phyloP scores from a whole-genome alignment of 202 grass and related monocot genomes.

The Carex arenaria region DNA sequence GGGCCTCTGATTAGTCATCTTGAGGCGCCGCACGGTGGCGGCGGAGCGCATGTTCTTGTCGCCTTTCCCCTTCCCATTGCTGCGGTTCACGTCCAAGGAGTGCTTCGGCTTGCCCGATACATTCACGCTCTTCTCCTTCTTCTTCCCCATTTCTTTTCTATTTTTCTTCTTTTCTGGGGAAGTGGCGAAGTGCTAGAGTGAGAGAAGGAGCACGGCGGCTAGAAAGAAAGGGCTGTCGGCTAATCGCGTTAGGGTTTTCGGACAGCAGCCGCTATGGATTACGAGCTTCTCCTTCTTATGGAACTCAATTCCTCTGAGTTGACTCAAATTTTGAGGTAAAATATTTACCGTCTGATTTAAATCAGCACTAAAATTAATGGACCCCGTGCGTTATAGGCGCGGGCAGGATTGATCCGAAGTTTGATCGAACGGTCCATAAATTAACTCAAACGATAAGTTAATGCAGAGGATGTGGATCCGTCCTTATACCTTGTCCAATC shows the following conservation, averaged over 20 bases:
- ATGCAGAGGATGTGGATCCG: no score
- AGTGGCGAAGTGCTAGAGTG: neutral
- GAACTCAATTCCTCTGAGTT: no score
- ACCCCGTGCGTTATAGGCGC: no score
- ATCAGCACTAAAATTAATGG: no score
- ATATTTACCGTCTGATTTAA: no score
- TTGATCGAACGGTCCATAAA: no score
- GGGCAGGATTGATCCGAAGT: no score
- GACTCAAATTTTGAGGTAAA: no score
- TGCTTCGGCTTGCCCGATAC: constrained; percentile 28
- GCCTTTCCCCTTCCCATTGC: constrained; percentile 61
- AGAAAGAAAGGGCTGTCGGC: neutral
- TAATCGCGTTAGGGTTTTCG: neutral
- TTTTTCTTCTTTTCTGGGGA: neutral
- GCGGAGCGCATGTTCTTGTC: constrained; percentile 53
- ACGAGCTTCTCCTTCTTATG: no score
- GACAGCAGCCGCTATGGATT: neutral
- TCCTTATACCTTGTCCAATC: no score
- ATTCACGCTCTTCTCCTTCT: constrained; percentile 22
- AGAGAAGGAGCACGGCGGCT: neutral
- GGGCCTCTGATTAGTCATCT: constrained; percentile 68
- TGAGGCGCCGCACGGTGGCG: constrained; percentile 72
- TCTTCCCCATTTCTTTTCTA: constrained; percentile 7
- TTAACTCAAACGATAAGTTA: no score
- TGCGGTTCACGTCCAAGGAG: constrained; percentile 46